Evolutionary conservation across 306 rosid species (phyloP), one percentile per base, ranked within the genome.

Genomic region (Acmispon strigosus): DNA sequence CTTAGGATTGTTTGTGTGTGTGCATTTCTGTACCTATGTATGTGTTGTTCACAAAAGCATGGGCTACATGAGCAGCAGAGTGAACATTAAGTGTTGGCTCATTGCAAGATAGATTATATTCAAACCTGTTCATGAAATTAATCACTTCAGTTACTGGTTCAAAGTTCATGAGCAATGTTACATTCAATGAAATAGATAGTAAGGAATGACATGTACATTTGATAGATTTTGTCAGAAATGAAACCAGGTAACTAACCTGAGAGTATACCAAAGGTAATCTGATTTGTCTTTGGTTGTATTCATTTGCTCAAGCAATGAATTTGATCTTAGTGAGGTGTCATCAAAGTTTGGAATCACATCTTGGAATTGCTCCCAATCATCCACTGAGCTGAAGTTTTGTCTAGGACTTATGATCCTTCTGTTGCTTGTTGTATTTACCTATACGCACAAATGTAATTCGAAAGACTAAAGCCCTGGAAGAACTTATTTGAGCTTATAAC

Each of bases 181-280:
- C 29, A 7, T 5, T 32, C 37, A 32, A 27, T 27, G 32, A 27
- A 27, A 27, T 27, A 27, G 32, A 27, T 27, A 27, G 4, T 27
- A 27, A 5, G 37, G 7, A 32, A 32, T n/a, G 15, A 15, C 18
- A 5, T 1, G 10, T 32, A 14, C 16, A 14, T 72, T 57, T 22
- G 36, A 45, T 10, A 57, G 1, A 22, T 20, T 61, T 13, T 34
- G 45, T 22, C 3, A 50, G 67, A 78, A 53, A 41, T 34, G 45
- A 73, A 54, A 16, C 0, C n/a, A 27, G 13, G 55, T 37, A 24
- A 48, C 83, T 79, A 80, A 79, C 96, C 92, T 82, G 45, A 82
- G 32, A 62, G 84, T 83, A 62, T 87, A 82, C 96, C 96, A 90
- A 68, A 87, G 85, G 69, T 90, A 90, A 76, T 90, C 96, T 5